Conservation (phyloP, 2,329 filamentous ascomycete species). For the Apiospora pterosperma region DNA sequence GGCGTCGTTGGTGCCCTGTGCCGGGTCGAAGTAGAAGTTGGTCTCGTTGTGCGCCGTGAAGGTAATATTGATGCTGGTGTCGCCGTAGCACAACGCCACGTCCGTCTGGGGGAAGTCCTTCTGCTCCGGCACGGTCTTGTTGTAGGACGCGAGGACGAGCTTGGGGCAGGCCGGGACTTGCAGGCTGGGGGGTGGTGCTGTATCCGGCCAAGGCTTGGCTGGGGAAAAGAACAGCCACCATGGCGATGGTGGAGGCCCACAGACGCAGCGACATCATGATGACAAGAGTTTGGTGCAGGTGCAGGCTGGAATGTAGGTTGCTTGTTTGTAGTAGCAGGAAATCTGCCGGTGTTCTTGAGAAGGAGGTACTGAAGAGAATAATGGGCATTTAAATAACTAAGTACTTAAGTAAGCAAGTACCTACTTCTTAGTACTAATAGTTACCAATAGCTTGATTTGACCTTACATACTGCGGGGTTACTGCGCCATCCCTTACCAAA, state of each 20-base stretch:
- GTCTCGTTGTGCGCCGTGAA: constrained; percentile 45
- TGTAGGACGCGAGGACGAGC: constrained; percentile 33
- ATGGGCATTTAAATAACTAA: too few relatives aligned
- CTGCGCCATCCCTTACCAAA: too few relatives aligned
- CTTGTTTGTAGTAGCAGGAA: neutral
- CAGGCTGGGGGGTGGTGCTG: constrained; percentile 21
- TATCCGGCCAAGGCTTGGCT: neutral
- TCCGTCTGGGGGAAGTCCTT: constrained; percentile 39
- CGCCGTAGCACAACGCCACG: constrained; percentile 45
- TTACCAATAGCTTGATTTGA: too few relatives aligned
- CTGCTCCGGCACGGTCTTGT: constrained; percentile 38
- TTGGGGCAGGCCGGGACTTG: constrained; percentile 36
- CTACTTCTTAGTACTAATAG: too few relatives aligned
- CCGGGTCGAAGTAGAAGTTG: constrained; percentile 42
- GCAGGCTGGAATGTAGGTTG: neutral
- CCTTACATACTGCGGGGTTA: too few relatives aligned
- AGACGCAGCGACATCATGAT: neutral
- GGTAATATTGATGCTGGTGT: constrained; percentile 33
- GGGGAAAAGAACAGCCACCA: neutral
- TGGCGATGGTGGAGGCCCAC: neutral
- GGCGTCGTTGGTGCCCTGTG: constrained; percentile 40
- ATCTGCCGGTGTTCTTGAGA: neutral
- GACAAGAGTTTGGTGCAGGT: neutral
- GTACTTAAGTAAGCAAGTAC: too few relatives aligned
- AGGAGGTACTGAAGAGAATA: neutral